A percentile compares a stretch with the other conserved stretches of the same genome.
phyloP scores from a whole-genome alignment of 2,329 filamentous ascomycete species.

The Coleophoma eucalyptorum region DNA sequence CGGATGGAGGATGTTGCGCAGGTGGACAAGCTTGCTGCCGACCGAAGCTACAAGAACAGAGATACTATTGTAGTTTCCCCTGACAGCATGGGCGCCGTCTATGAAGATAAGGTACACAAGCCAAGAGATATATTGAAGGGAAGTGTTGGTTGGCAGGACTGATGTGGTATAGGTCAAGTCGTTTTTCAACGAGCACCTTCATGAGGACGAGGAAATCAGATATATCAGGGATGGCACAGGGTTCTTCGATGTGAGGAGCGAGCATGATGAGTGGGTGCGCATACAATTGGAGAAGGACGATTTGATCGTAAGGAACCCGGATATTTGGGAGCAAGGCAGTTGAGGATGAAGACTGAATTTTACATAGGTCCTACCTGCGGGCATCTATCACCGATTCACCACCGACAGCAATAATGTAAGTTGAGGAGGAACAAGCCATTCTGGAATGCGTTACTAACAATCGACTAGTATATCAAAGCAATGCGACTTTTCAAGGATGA shows the following conservation, averaged over 20 bases:
- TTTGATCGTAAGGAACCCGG: conserved; percentile 51
- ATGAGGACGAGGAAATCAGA: conserved; percentile 97
- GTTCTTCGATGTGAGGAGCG: conserved; percentile 87
- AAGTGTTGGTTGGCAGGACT: too few relatives aligned
- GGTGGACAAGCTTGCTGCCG: conserved; percentile 70
- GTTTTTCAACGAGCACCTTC: conserved; percentile 94
- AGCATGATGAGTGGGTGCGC: conserved; percentile 84
- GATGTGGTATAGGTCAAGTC: conserved; percentile 55
- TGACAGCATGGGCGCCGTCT: conserved; percentile 75
- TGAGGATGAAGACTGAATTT: conserved; percentile 7
- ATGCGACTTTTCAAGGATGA: conserved; percentile 98
- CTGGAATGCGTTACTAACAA: too few relatives aligned
- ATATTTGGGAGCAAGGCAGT: background rate
- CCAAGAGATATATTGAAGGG: too few relatives aligned
- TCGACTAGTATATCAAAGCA: conserved; percentile 78
- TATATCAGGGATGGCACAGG: conserved; percentile 87
- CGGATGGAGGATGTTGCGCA: conserved; percentile 57
- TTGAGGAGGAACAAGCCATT: conserved; percentile 16
- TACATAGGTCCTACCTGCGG: conserved; percentile 71
- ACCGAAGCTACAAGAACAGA: conserved; percentile 87
- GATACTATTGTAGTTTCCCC: conserved; percentile 91
- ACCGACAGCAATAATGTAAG: conserved; percentile 87
- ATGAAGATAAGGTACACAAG: conserved; percentile 68
- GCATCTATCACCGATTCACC: conserved; percentile 97
- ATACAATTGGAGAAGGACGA: conserved; percentile 83